Evolutionary conservation across 208 protist species (phyloP), one percentile per base, ranked within the genome.

Genomic region (Leishmania major): DNA sequence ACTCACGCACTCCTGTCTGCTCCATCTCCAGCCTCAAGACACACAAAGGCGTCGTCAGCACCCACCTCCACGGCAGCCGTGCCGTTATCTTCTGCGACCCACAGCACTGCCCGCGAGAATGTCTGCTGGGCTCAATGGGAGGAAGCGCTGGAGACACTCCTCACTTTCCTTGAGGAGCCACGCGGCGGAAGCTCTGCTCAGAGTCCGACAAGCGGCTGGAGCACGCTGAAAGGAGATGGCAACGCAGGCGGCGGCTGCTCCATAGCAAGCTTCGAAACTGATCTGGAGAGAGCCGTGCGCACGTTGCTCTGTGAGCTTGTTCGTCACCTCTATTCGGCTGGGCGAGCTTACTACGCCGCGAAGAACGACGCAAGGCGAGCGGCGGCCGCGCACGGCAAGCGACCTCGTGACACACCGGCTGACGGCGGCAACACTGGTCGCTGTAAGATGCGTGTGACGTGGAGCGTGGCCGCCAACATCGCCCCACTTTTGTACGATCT

Each of bases 101-200:
- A 43, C 59, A 45, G 57, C 55, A 17, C 4, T 53, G 15, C 15
- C 8, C 19, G 15, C 7, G 49, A 53, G 10, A n/a, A 67, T 19
- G 57, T 49, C 35, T n/a, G 25, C 53, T 78, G 47, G 51, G 25
- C 13, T 35, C 53, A 25, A 28, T 94, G 91, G 91, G 84, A 86
- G 13, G 91, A 92, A 31, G 88, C 80, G 6, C 25, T 94, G 17
- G 91, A 94, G 80, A 83, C 83, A 49, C 80, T 92, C 10, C 88
- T 94, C 37, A 82, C 71, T 55, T 77, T 78, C 55, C 53, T 90
- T 22, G 90, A 92, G 35, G 55, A 85, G 25, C 69, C 59, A 40
- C 80, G 53, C 28, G 55, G 51, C n/a, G 1, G 22, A 17, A 62
- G 40, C 25, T 40, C 67, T 0, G 19, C 47, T 19, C 31, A 28